phyloP scores from a whole-genome alignment of 1,284 basidiomycete genomes.

The Rhodofomes roseus region DNA sequence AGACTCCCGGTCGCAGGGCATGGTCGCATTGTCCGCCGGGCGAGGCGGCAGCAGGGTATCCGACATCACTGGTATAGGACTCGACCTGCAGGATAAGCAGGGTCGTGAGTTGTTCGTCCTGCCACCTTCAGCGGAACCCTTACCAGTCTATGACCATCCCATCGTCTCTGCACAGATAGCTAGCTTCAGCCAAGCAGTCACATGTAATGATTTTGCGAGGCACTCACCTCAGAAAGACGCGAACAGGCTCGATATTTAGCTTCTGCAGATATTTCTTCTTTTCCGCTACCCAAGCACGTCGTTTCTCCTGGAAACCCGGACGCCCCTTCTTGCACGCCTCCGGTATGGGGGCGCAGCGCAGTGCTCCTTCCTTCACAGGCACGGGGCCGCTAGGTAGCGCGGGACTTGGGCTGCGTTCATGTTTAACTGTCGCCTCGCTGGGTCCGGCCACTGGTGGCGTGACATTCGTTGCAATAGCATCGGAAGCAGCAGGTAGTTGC shows the following conservation, averaged over 20 bases:
- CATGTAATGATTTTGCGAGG: neutral
- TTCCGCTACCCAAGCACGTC: constrained; percentile 14
- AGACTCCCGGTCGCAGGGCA: neutral
- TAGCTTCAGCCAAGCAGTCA: neutral
- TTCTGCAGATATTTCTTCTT: constrained; percentile 16
- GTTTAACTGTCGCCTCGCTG: constrained; percentile 15
- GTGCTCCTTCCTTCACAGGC: constrained; percentile 20
- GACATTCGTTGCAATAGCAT: too few relatives aligned
- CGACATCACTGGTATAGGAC: constrained; percentile 17
- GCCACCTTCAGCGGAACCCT: neutral
- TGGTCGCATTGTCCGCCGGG: neutral
- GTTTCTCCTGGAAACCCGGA: constrained; percentile 15
- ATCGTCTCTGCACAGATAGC: constrained; percentile 18
- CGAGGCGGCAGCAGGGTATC: constrained; percentile 15
- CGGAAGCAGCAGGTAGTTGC: too few relatives aligned
- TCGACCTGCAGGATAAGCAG: constrained; percentile 12
- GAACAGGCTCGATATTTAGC: constrained; percentile 13
- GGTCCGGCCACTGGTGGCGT: too few relatives aligned
- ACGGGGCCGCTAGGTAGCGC: constrained; percentile 6
- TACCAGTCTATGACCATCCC: constrained; percentile 32
- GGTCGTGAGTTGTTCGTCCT: neutral
- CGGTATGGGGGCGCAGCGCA: constrained; percentile 22
- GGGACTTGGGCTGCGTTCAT: constrained; percentile 24
- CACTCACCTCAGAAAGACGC: constrained; percentile 22
- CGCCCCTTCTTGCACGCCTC: constrained; percentile 14